Percentiles rank a stretch among this genome's conserved stretches.
These are phyloP conservation scores for Saccharomyces pastorianus DNA, from an alignment of 1,139 yeast species.

Conservation along the genomic window DNA sequence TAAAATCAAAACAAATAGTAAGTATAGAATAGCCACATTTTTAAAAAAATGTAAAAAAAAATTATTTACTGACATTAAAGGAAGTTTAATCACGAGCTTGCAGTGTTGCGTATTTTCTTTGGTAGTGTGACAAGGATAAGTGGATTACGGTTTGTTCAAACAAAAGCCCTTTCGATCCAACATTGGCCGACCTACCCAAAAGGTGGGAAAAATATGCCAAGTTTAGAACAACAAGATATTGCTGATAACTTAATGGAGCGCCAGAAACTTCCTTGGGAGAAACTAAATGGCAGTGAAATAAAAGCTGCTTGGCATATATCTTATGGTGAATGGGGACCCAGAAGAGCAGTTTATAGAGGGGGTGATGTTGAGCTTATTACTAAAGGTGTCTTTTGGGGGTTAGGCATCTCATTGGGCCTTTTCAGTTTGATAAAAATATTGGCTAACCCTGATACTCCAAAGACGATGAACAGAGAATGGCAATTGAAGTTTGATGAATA, in stretches of 20 bases:
- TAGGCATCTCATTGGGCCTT: conserved; percentile 52
- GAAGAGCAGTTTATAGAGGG: conserved; percentile 86
- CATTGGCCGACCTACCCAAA: conserved; percentile 72
- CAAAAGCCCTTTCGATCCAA: conserved; percentile 70
- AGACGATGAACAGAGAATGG: conserved; percentile 90
- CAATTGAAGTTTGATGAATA: conserved; percentile 93
- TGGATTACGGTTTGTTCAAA: conserved; percentile 37
- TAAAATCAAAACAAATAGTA: neutral
- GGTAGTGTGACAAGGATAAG: conserved; percentile 28
- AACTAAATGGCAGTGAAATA: conserved; percentile 81
- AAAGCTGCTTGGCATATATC: conserved; percentile 96
- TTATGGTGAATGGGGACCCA: conserved; percentile 99
- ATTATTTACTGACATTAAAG: neutral
- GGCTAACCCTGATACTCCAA: conserved; percentile 55
- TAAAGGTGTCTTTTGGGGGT: conserved; percentile 68
- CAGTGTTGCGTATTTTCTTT: conserved; percentile 15
- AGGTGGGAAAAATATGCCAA: conserved; percentile 90
- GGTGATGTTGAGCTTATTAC: conserved; percentile 74
- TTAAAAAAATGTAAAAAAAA: neutral
- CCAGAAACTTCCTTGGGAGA: conserved; percentile 91
- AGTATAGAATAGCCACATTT: neutral
- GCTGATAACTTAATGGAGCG: conserved; percentile 79
- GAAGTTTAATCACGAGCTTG: neutral
- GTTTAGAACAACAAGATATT: conserved; percentile 79
- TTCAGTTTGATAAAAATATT: conserved; percentile 57